phyloP scores from a whole-genome alignment of 1,284 basidiomycete genomes.

The Boletus calvinii region DNA sequence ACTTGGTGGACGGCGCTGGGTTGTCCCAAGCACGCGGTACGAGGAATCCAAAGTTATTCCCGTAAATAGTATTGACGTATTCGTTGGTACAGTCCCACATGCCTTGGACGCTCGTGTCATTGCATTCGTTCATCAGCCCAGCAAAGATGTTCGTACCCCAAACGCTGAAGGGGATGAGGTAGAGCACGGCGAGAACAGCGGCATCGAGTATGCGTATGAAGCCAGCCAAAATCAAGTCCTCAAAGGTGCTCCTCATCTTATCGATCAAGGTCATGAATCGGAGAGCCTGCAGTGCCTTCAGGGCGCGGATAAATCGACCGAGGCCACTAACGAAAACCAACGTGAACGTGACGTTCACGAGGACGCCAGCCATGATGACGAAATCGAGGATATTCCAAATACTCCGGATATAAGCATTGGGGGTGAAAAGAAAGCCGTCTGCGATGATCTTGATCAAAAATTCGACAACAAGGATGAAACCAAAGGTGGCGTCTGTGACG shows the following conservation, averaged over 20 bases:
- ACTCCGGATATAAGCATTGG: slow-evolving; percentile 90
- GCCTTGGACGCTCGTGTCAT: slow-evolving; percentile 62
- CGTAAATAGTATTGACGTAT: slow-evolving; percentile 61
- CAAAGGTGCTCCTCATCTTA: slow-evolving; percentile 87
- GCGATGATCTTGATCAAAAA: slow-evolving; percentile 91
- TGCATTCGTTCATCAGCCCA: slow-evolving; percentile 85
- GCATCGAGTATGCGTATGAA: slow-evolving; percentile 88
- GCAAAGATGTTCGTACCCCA: slow-evolving; percentile 97
- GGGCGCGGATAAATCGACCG: slow-evolving; percentile 78
- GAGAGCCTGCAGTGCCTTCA: slow-evolving; percentile 89
- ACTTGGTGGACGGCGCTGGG: slow-evolving; percentile 80
- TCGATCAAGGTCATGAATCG: slow-evolving; percentile 89
- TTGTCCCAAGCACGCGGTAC: slow-evolving; percentile 90
- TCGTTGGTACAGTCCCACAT: slow-evolving; percentile 75
- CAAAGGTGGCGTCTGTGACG: slow-evolving; percentile 77
- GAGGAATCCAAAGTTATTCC: slow-evolving; percentile 60
- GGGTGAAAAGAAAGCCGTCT: slow-evolving; percentile 90
- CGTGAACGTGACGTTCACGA: slow-evolving; percentile 81
- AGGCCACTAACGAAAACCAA: slow-evolving; percentile 80
- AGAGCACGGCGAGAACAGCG: slow-evolving; percentile 87
- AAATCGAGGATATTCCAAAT: slow-evolving; percentile 95
- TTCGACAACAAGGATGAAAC: slow-evolving; percentile 77
- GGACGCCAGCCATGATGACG: slow-evolving; percentile 77
- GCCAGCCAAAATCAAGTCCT: slow-evolving; percentile 89
- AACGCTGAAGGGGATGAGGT: slow-evolving; percentile 96